Evolutionary conservation across 129 eudicot species (phyloP).

Genomic region (Rutidosis leptorrhynchoides): DNA sequence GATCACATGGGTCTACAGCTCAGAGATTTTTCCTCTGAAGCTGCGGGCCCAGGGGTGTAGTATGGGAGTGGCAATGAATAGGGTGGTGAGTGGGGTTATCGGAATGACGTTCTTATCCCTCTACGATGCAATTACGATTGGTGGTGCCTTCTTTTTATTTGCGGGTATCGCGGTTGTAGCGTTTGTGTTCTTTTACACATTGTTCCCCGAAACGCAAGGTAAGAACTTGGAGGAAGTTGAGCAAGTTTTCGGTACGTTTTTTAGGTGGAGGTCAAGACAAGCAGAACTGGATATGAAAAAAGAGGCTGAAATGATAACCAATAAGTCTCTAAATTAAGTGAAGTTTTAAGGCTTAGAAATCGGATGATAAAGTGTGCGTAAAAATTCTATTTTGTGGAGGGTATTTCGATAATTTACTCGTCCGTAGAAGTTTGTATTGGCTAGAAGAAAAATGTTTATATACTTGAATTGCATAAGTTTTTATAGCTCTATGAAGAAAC

Average conservation of each 20-base stretch:
- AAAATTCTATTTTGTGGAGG: background rate
- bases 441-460: background rate
- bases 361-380: too few species aligned
- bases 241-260: conserved; percentile 51
- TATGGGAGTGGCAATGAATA: conserved; percentile 47
- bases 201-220: conserved; percentile 67
- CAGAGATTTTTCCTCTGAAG: conserved; percentile 53
- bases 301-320: conserved; percentile 21
- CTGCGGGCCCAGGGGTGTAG: conserved; percentile 61
- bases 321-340: conserved; percentile 7
- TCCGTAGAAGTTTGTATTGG: conserved; percentile 2
- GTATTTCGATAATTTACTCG: conserved; percentile 2
- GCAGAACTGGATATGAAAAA: conserved; percentile 31
- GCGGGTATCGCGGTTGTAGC: conserved; percentile 32
- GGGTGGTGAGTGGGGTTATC: conserved; percentile 49
- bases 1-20: conserved; percentile 63
- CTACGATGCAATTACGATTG: conserved; percentile 35
- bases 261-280: conserved; percentile 52
- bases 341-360: background rate
- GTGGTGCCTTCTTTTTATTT: conserved; percentile 59
- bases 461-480: background rate
- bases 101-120: conserved; percentile 54
- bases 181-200: conserved; percentile 44
- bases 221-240: conserved; percentile 58
- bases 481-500: background rate